Evolutionary conservation across 306 rosid genomes (phyloP).

Genomic region (Gastrolobium villosum): DNA sequence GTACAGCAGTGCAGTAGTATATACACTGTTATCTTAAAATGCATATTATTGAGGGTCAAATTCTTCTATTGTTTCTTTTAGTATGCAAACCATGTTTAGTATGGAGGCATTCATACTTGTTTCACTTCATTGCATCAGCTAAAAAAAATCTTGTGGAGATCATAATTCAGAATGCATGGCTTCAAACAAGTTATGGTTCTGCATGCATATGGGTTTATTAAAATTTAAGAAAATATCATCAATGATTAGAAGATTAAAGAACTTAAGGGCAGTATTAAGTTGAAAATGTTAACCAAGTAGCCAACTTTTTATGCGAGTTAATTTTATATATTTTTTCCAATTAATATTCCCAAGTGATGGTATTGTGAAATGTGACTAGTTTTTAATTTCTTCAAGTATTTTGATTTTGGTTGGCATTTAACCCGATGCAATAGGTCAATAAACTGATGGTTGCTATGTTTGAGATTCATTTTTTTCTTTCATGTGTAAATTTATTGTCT

Average conservation of each 20-base stretch:
- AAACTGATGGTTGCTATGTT: not conserved
- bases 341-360: conserved; percentile 19
- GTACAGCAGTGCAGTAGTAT: too few relatives aligned
- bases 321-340: not conserved
- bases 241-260: conserved; percentile 3
- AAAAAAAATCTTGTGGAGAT: conserved; percentile 4
- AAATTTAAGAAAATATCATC: not conserved
- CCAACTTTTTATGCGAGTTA: not conserved
- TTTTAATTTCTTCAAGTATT: conserved; percentile 6
- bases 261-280: not conserved
- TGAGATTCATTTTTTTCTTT: not conserved
- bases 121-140: conserved; percentile 20
- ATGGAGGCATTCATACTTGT: conserved; percentile 1
- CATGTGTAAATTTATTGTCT: not conserved
- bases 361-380: conserved; percentile 11
- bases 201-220: not conserved
- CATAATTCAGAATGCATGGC: conserved; percentile 17
- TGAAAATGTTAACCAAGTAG: not conserved
- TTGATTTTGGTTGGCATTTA: conserved; percentile 1
- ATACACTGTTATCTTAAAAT: too few relatives aligned
- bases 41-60: not conserved
- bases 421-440: not conserved
- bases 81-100: not conserved
- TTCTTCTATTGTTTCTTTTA: not conserved
- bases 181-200: conserved; percentile 18